These are phyloP conservation scores for Chimonanthus salicifolius DNA, from an alignment of 164 flowering plant genomes.

Conservation along the genomic window DNA sequence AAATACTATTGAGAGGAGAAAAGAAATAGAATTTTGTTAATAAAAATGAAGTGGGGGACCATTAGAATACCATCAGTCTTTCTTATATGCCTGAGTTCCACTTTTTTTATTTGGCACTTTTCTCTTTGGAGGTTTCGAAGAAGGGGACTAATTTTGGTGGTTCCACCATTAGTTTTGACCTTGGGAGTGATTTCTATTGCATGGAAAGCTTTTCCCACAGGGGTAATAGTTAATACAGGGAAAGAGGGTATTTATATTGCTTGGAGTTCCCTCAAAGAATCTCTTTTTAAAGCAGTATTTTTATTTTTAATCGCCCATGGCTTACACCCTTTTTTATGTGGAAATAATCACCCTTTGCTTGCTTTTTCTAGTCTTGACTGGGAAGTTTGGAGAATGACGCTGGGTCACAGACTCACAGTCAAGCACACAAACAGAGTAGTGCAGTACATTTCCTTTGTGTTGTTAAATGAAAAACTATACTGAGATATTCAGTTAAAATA, in stretches of 20 bases:
- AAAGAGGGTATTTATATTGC: not conserved
- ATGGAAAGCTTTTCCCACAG: not conserved
- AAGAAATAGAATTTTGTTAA: not conserved
- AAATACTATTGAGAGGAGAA: not conserved
- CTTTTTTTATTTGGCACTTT: not conserved
- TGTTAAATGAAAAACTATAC: no score
- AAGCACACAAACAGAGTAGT: no score
- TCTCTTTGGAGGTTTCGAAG: not conserved
- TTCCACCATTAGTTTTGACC: not conserved
- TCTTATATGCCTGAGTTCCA: not conserved
- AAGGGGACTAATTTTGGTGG: not conserved
- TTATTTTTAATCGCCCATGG: no score
- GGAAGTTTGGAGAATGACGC: not conserved
- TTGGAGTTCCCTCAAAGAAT: conserved; percentile 4
- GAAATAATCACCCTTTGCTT: not conserved
- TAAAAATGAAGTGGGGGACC: not conserved
- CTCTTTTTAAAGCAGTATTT: not conserved
- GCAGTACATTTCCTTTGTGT: not conserved
- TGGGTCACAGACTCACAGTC: not conserved
- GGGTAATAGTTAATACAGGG: no score
- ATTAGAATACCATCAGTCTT: no score
- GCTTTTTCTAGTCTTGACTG: not conserved
- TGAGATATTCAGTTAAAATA: not conserved
- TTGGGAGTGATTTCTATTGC: not conserved
- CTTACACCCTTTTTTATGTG: not conserved